Evolutionary conservation across 169 alveolate species (phyloP), one percentile per base, ranked within the genome.

Genomic region (Cryptosporidium sp.): DNA sequence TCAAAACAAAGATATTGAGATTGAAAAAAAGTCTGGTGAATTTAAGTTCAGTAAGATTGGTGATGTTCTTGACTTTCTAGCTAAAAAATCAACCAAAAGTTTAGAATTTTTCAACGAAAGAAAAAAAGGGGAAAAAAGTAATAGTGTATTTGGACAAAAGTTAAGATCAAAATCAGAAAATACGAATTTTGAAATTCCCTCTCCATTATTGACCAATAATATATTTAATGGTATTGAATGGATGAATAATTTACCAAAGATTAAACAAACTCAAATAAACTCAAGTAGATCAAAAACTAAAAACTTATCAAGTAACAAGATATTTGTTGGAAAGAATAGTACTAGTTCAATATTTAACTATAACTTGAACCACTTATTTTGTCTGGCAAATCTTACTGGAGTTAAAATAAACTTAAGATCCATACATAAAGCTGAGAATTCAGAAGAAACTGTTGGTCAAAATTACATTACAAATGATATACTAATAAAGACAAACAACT

Each of bases 311-410:
- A 29, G 1, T 5, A 44, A 29, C 21, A 65, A 65, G 48, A n/a
- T 62, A 1, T 80, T 80, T 65, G 68, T 80, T 1, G 75, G 70
- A 8, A 53, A 65, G 45, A 61, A 33, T 67, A 42, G 65, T 14
- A 80, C 89, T 16, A 62, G 37, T 26, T 61, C 80, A 1, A 80
- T 65, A 62, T 80, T 80, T 42, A 80, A 62, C n/a, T 80, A 80
- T 26, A 62, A 65, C 23, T 33, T 61, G 56, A 16, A 42, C 23
- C 89, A 80, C n/a, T 33, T 80, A 23, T 62, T 65, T 80, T 80
- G 89, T 14, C 67, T 80, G 33, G 73, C 89, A n/a, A 80, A 80
- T 37, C 35, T 80, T 16, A 42, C 75, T 37, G 75, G 75, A 12
- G 53, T 48, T 21, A 62, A 80, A 29, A 60, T 80, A 18, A 56